Evolutionary conservation across 139 green algal species (phyloP), one percentile per base, ranked within the genome.

Genomic region (Micromonas commoda): DNA sequence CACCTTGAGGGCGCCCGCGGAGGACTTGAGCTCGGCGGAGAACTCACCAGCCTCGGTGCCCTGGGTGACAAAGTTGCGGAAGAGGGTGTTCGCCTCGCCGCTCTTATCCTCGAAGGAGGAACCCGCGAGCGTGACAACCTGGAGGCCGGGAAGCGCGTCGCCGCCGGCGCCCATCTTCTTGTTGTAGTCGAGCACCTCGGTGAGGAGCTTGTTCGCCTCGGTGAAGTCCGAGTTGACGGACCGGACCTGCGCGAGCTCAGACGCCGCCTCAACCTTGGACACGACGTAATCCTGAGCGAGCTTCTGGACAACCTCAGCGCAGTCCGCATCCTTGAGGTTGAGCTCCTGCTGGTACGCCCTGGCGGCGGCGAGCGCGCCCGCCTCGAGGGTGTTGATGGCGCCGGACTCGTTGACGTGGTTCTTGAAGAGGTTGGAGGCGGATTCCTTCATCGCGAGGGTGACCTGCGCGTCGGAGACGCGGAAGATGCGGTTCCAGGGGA

Each of bases 401-500:
- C 87, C 88, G 69, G 86, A 54, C 6, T 81, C 77, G 16, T 85
- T 71, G 37, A 94, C 64, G 64, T 82, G 72, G 19, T 76, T 68
- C 32, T 85, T 68, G 82, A 96, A 94, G 45, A 97, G 87, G 37
- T 83, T 79, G 57, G 85, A 87, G 23, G 91, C 92, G 63, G 93
- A 93, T 69, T 97, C 91, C 6, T 64, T 72, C 16, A 51, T 34
- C 63, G 74, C 74, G 21, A 80, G 32, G 1, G n/a, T 38, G 13
- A 78, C 57, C 69, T 78, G 72, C 2, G 72, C 72, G 57, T 78
- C 72, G 20, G 85, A 96, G 32, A 98, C 82, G 45, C 89, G 89
- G 84, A 98, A 98, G n/a, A 92, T 81, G 45, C 92, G 88, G 53
- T 88, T 85, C 91, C 93, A 97, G 53, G 95, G 95, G 76, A 97